Base-by-base conservation (phyloP, 2,329 filamentous ascomycete genomes). In the Drechslera avenae region DNA sequence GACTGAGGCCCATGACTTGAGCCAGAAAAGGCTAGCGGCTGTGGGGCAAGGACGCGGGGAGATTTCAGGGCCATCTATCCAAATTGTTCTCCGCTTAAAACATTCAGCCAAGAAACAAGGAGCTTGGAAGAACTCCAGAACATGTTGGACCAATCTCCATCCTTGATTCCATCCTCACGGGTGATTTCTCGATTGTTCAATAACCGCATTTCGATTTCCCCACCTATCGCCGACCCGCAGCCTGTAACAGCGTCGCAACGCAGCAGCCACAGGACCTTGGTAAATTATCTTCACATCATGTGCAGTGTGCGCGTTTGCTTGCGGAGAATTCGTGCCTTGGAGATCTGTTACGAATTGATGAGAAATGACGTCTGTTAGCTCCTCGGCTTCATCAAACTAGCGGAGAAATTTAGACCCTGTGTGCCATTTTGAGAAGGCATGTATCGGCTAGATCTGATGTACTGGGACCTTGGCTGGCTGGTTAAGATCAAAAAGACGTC, bases 361-460 rank as follows among this genome's bases (percentile, higher is more conserved):
- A 14, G 10, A 16, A 18, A 39, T 12, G 9, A 18, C 16, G n/a
- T 32, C 26, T 26, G 26, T 35, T 46, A 46, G 5, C 17, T 23
- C 9, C 43, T 46, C 18, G 34, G 43, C 43, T 31, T 46, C 43
- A 46, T 46, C 26, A 46, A 46, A 46, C 10, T 21, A 28, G 39
- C 43, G 43, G 43, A 46, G 43, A 30, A 46, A 46, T 19, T 39
- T 14, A 7, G 16, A 16, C 23, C 17, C 39, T 23, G 33, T 30
- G 34, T 16, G 30, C 30, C 35, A 28, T 8, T 33, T 34, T 18
- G 34, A 16, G 16, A n/a, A 26, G 17, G 39, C 39, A 42, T 18
- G 17, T 17, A 42, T 42, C 13, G 18, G 18, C 28, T 9, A 4
- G 7, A 42, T 21, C 14, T 23, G 12, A 2, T 16, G 17, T 42